Base-by-base conservation (phyloP, 1,284 basidiomycete genomes). In the Tilletia walkeri region DNA sequence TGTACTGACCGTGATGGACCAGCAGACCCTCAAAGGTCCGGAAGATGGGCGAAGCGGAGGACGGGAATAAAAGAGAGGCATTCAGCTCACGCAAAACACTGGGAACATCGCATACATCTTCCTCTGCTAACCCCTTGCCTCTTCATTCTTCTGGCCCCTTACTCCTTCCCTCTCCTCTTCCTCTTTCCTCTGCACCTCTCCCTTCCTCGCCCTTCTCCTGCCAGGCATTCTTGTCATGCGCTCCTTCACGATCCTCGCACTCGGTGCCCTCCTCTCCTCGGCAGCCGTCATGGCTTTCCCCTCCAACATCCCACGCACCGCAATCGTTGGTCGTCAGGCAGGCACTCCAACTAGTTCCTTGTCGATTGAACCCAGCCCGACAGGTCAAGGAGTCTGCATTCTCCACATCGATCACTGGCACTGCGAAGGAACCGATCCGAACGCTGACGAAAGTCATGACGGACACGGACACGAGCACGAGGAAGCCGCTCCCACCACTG, bases 391-490 rank as follows among this genome's bases (percentile, higher is more conserved):
- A 10, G 72, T 36, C 16, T 78, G 76, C 49, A 63, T 65, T 10
- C 39, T 70, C 6, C 75, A 78, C 67, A 72, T 66, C 67, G 75
- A 76, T 34, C 72, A 75, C 66, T 78, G 73, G 73, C 67, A 78
- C 56, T 78, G 76, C 65, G 73, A 71, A 38, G 65, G 38, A 18
- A n/a, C n/a, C n/a, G n/a, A n/a, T n/a, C n/a, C n/a, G n/a, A n/a
- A n/a, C n/a, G n/a, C n/a, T n/a, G 71, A 72, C 14, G 70, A 50
- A 30, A 59, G n/a, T 12, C n/a, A 67, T 12, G 16, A 54, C 12
- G 67, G 34, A 10, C n/a, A n/a, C n/a, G n/a, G n/a, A n/a, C n/a
- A 48, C 39, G 24, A 56, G 1, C 7, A 47, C 47, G 53, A 20
- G 66, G 54, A 70, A 12, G 68, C 9, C 9, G 47, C 18, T 10